Base-by-base conservation (phyloP, 2,329 filamentous ascomycete species). In the Xylaria sp. region DNA sequence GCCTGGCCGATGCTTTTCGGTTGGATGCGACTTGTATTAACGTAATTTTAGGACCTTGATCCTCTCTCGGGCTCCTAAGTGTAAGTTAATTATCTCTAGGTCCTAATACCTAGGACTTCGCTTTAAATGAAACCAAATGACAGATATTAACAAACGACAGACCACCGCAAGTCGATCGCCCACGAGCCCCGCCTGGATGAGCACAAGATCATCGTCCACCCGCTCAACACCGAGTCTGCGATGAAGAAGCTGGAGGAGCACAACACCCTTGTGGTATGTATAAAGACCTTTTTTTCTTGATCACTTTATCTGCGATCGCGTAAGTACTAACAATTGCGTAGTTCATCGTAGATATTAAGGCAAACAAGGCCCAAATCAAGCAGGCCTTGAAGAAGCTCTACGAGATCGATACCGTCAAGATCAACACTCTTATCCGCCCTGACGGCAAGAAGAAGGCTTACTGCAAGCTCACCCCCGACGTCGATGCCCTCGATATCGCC, bases 191-290 rank as follows among this genome's bases (percentile, higher is more conserved):
- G 94, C 79, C 93, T 99, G 80, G 96, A 99, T 86, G 93, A 95
- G 87, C 93, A 94, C 90, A 97, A 97, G 91, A 89, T 98, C 83
- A 92, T 99, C 84, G 88, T 98, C 81, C 93, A 97, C 90, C 96
- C 96, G 76, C 90, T 99, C 82, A 99, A 99, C 92, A 99, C 96
- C 2, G 44, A 48, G 92, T 96, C 92, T 81, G 96, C 97, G 81
- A 98, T 99, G 95, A 99, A 99, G 93, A 97, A 97, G 92, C 97
- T 99, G 79, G 96, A 99, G 89, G 96, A 99, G 92, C 94, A 99
- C 91, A 99, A 99, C 90, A 99, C 96, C 77, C 90, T 99, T 62
- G 66, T 70, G n/a, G 68, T 70, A 68, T 23, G 68, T 60, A 53
- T 17, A 59, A 23, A 15, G 23, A 3, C 36, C 28, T 53, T n/a